A percentile compares a stretch with the other conserved stretches of the same genome.
Conservation (phyloP, 345 rosid species). For the Conringia planisiliqua region DNA sequence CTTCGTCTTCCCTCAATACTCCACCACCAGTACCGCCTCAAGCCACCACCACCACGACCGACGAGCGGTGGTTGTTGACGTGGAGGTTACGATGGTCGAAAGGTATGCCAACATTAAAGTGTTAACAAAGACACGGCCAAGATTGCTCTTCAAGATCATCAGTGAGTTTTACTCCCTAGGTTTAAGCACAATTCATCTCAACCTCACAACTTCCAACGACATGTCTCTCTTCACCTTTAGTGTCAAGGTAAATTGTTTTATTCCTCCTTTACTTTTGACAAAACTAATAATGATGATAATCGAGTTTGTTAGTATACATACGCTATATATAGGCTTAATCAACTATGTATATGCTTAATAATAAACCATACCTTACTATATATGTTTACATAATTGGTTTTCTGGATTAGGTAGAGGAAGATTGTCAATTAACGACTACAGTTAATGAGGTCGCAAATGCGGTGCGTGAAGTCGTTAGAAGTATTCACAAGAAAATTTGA, state of each 20-base stretch:
- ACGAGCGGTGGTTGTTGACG: constrained; percentile 39
- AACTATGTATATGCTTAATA: not conserved
- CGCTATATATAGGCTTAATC: not conserved
- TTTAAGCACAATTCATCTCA: constrained; percentile 52
- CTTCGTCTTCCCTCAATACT: constrained; percentile 58
- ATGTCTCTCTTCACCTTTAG: constrained; percentile 54
- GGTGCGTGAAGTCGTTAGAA: constrained; percentile 27
- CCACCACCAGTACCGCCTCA: constrained; percentile 11
- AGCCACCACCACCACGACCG: constrained; percentile 15
- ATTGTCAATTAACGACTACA: constrained; percentile 13
- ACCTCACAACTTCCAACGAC: constrained; percentile 43
- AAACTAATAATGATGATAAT: not conserved
- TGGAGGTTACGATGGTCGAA: constrained; percentile 64
- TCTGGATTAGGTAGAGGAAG: constrained; percentile 14
- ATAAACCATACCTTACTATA: not conserved
- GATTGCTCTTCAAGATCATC: constrained; percentile 51
- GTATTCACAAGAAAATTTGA: constrained; percentile 3
- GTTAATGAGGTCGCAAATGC: constrained; percentile 21
- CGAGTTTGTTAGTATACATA: not conserved
- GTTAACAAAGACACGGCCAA: constrained; percentile 43
- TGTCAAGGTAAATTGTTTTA: constrained; percentile 43
- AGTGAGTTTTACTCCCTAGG: constrained; percentile 45
- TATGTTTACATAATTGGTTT: not conserved
- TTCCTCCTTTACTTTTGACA: not conserved
- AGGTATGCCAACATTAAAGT: constrained; percentile 60